These are phyloP conservation scores for Herpetospermum pedunculosum DNA, from an alignment of 306 rosid species.

Conservation along the genomic window DNA sequence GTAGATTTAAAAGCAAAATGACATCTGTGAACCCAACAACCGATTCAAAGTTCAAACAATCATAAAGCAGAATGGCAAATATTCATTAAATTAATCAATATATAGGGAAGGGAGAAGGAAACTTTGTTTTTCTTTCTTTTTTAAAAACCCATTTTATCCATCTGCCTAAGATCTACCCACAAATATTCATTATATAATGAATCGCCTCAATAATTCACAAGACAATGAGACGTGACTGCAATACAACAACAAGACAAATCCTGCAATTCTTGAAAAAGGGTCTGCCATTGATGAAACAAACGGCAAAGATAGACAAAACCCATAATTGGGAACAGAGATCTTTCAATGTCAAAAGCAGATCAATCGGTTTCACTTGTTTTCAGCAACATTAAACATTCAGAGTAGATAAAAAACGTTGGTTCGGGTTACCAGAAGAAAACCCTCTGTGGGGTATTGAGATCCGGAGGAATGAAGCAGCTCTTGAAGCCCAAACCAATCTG, in stretches of 20 bases:
- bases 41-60: not conserved
- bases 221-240: not conserved
- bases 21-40: not conserved
- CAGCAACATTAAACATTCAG: not conserved
- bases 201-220: not conserved
- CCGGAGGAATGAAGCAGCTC: constrained; percentile 66
- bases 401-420: not conserved
- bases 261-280: not conserved
- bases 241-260: not conserved
- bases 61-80: not conserved
- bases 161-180: not conserved
- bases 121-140: not conserved
- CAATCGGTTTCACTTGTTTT: constrained; percentile 6
- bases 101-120: not conserved
- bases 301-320: constrained; percentile 5
- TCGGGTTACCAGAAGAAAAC: constrained; percentile 46
- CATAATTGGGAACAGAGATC: constrained; percentile 11
- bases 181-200: not conserved
- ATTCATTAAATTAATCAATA: not conserved
- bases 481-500: constrained; percentile 63
- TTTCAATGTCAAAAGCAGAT: constrained; percentile 12
- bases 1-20: not conserved
- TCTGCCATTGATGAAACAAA: constrained; percentile 5
- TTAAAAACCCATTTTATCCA: not conserved
- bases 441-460: constrained; percentile 43